A percentile compares a stretch with the other conserved stretches of the same genome.
phyloP scores from a whole-genome alignment of 371 early-diverging fungal species.

The Phascolomyces articulosus region DNA sequence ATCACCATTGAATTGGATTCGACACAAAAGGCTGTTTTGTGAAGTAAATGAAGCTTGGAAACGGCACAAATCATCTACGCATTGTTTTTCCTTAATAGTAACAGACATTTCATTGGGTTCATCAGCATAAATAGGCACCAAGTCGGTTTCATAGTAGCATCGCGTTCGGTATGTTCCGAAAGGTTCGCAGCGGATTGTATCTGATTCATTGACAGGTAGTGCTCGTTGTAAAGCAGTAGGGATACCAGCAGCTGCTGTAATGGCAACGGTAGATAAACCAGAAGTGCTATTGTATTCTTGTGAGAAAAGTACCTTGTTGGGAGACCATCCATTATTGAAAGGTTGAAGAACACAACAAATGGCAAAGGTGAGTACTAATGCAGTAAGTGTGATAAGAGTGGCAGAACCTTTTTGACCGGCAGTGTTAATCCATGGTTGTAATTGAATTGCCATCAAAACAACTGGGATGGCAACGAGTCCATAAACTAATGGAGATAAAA shows the following conservation, averaged over 20 bases:
- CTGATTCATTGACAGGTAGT: constrained; percentile 26
- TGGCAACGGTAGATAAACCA: constrained; percentile 25
- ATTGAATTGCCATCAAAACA: constrained; percentile 24
- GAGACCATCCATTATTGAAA: constrained; percentile 41
- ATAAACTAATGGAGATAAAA: constrained; percentile 38
- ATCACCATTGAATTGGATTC: constrained; percentile 19
- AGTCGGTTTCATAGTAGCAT: constrained; percentile 34
- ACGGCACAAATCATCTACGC: constrained; percentile 19
- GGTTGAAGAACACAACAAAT: constrained; percentile 37
- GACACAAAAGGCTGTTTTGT: constrained; percentile 46
- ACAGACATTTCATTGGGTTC: constrained; percentile 24
- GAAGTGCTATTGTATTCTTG: constrained; percentile 37
- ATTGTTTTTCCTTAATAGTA: constrained; percentile 16
- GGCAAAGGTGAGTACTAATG: constrained; percentile 30
- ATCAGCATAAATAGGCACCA: constrained; percentile 34
- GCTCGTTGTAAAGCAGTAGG: constrained; percentile 21
- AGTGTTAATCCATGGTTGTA: constrained; percentile 41
- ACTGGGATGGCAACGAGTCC: constrained; percentile 31
- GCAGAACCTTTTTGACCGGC: constrained; percentile 29
- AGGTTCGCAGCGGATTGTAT: constrained; percentile 20
- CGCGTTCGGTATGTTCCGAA: constrained; percentile 22
- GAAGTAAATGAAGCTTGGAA: constrained; percentile 23
- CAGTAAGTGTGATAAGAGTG: constrained; percentile 4
- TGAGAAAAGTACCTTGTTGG: constrained; percentile 44
- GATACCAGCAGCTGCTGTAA: constrained; percentile 29